Percentiles rank a stretch among this genome's conserved stretches.
phyloP scores from a whole-genome alignment of 768 basidiomycete species.

The Trametes cingulata region DNA sequence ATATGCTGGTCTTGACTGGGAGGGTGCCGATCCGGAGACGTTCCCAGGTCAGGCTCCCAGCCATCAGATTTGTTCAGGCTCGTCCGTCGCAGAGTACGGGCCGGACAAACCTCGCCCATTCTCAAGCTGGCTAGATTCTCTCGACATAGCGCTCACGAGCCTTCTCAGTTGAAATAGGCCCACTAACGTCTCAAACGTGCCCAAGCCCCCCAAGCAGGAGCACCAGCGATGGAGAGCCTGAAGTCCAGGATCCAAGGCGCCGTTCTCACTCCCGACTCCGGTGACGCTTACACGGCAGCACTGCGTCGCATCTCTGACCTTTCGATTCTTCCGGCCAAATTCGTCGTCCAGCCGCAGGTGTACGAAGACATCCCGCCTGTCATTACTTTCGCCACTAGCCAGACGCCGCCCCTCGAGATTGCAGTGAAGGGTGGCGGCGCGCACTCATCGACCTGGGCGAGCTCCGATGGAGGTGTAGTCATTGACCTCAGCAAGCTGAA shows the following conservation, averaged over 20 bases:
- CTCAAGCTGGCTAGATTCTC: no score
- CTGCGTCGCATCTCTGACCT: constrained; percentile 24
- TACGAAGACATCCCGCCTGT: constrained; percentile 21
- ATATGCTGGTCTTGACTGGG: no score
- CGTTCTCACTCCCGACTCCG: constrained; percentile 18
- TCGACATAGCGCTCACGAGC: no score
- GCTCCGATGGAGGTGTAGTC: constrained; percentile 35
- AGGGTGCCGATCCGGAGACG: no score
- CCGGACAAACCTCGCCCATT: no score
- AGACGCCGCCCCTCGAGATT: constrained; percentile 24
- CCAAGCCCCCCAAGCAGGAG: no score
- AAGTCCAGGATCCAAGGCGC: constrained; percentile 13
- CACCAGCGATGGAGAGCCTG: no score
- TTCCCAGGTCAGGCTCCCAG: no score
- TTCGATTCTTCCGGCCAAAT: constrained; percentile 18
- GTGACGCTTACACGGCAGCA: constrained; percentile 22
- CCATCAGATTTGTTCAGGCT: no score
- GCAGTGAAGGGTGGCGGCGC: constrained; percentile 35
- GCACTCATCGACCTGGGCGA: constrained; percentile 34
- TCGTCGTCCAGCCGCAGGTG: constrained; percentile 20
- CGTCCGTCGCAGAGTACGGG: no score
- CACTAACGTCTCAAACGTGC: no score
- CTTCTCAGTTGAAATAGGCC: no score
- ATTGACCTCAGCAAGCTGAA: constrained; percentile 35
- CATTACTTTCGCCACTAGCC: constrained; percentile 18